Base-by-base conservation (phyloP, 352 stramenopile species). In the Hyaloperonospora brassicae region DNA sequence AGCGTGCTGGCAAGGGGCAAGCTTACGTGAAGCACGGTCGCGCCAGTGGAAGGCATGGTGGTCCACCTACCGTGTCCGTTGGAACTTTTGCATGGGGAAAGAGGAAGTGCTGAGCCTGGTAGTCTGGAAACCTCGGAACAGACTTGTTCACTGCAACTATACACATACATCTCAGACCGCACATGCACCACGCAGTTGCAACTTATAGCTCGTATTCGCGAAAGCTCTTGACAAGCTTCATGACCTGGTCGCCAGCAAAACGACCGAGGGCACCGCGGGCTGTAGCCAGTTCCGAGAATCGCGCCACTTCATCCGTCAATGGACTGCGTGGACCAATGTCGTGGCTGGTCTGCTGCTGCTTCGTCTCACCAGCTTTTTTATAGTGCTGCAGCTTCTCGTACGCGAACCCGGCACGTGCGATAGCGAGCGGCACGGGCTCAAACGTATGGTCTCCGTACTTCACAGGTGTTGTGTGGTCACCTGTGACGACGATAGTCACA, bases 391-490 rank as follows among this genome's bases (percentile, higher is more conserved):
- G 57, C n/a, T 55, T 62, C 27, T 67, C 46, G 30, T 61, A 59
- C 10, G 78, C 77, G 36, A 52, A 54, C 13, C 63, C 64, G 4
- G 63, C 79, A 31, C 78, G 72, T 2, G 80, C 64, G 54, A 94
- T 91, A 23, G 82, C 73, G 22, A 94, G 84, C 11, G 84, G 84
- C 40, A 94, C 84, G 0, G 84, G 82, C 50, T 94, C 84, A 53
- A 94, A 93, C 27, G 75, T 94, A 68, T 94, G 84, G 52, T 94
- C 84, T 27, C 84, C 84, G 47, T 91, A 93, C 53, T 87, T 75
- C 24, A 91, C 82, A 21, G 84, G 84, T 5, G 84, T 94, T 49
- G 84, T 91, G 67, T 94, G 84, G 56, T 94, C 84, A 10, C 84
- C 84, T 2, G 84, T 94, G 34, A 94, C 71, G n/a, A 94, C 66